Evolutionary conservation across 352 stramenopile species (phyloP), one percentile per base, ranked within the genome.

Genomic region (Phytophthora vignae): DNA sequence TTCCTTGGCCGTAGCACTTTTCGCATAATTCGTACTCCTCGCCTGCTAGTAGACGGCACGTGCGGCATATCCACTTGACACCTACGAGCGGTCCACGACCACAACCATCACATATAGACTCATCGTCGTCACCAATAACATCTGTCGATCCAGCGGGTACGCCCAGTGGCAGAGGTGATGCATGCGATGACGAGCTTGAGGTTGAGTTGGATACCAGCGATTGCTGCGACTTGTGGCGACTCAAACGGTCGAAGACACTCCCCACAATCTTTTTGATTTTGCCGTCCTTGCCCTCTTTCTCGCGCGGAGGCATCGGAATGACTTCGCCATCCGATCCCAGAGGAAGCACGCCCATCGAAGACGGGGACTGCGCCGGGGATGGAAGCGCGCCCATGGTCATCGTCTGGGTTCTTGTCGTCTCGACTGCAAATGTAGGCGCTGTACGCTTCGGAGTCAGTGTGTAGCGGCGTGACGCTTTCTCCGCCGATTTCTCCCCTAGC

Each of bases 191-290:
- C 36, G 64, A 65, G 29, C 42, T 76, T 3, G 62, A 55, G 4
- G 42, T 27, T 4, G 67, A 55, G 38, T 27, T 69, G 53, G 76
- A 60, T 3, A 4, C 55, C 8, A 79, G 62, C 9, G 81, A 72
- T 49, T 78, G 66, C 64, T 83, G 81, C 25, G 78, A 77, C 61
- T 91, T 91, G 79, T 90, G 83, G 21, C 85, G 83, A 69, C 86
- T 88, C 29, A 93, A 67, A 2, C 85, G 82, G 55, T 90, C 84
- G 71, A 89, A 89, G 5, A 93, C 76, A 40, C 81, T 91, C 27
- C 84, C 86, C 57, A 94, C 80, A 50, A 94, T 87, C 63, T 94
- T 94, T 67, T 94, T 94, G 71, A 91, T 91, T 60, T 91, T 91
- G 67, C 83, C 79, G 55, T 90, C 79, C 46, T 86, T 82, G 27